Base-by-base conservation (phyloP, 2,329 filamentous ascomycete species). In the Metarhizium rileyi region DNA sequence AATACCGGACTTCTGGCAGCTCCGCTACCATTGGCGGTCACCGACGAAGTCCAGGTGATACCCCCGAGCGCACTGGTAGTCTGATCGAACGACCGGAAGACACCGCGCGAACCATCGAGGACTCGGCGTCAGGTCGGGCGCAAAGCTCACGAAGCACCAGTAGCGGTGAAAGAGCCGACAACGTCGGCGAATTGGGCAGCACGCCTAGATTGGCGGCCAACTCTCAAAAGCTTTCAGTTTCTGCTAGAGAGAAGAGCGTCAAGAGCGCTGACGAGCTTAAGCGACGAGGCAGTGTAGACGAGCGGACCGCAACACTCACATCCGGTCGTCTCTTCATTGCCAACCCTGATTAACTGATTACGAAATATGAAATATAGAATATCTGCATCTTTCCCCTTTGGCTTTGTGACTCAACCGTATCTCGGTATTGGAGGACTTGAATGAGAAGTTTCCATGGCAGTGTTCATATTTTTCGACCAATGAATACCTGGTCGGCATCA, bases 251-350 rank as follows among this genome's bases (percentile, higher is more conserved):
- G 62, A 83, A 84, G 72, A 83, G 78, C 60, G 72, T 78, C 49
- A 84, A 81, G 69, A 82, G 75, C 48, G 75, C 78, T 3, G 86
- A 89, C 23, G 87, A 91, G 54, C 71, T 94, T 49, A 78, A 76
- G 59, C 76, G 88, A 57, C 76, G 86, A 60, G 88, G 88, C 50
- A 93, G 87, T 62, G 87, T 94, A 45, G 88, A 93, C 63, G 88
- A 93, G 66, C 76, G 86, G 60, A 86, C 85, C 5, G 84, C 81
- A 67, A 90, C 86, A 1, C 83, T 93, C 64, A 81, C 78, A 20
- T 76, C 80, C 26, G 82, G 82, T 45, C 78, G 87, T 54, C 75
- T 94, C 51, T 93, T 87, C 66, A 90, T 94, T 61, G 88, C 88
- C 59, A 94, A 94, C 66, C 88, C 88, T 18, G 88, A 93, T 66